Conservation (phyloP, 495 filamentous ascomycete genomes). For the Aeminium ludgeri region DNA sequence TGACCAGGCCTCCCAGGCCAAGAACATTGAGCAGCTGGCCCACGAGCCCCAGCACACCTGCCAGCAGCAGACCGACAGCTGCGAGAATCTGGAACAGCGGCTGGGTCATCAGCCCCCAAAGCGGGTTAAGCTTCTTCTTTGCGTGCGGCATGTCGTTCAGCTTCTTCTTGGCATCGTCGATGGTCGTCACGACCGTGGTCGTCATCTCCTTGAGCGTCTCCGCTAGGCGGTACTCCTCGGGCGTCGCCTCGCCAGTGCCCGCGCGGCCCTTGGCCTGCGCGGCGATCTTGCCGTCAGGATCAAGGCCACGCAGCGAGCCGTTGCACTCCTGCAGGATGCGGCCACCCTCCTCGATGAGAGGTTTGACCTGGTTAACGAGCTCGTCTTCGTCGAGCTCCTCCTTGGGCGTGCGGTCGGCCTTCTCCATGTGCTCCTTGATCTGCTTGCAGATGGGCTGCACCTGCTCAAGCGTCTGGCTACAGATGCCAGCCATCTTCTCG, state of each 20-base stretch:
- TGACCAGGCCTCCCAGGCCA: constrained; percentile 67
- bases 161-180: constrained; percentile 71
- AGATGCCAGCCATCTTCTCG: constrained; percentile 54
- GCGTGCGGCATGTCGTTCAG: constrained; percentile 83
- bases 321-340: constrained; percentile 75
- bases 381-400: constrained; percentile 85
- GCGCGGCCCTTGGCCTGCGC: constrained; percentile 74
- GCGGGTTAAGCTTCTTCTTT: constrained; percentile 82
- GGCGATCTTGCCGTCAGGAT: constrained; percentile 73
- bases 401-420: constrained; percentile 65
- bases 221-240: constrained; percentile 73
- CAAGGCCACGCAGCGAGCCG: constrained; percentile 74
- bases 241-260: constrained; percentile 62
- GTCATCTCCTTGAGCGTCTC: constrained; percentile 65
- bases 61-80: constrained; percentile 69
- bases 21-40: constrained; percentile 65
- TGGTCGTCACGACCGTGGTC: constrained; percentile 48
- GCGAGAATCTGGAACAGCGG: constrained; percentile 88
- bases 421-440: constrained; percentile 71
- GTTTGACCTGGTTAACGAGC: constrained; percentile 69
- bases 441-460: constrained; percentile 74
- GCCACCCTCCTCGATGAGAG: constrained; percentile 69
- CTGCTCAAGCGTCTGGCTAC: constrained; percentile 63
- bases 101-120: constrained; percentile 67
- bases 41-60: constrained; percentile 67